Base-by-base conservation (phyloP, 768 basidiomycete species). In the Lentinula detonsa region DNA sequence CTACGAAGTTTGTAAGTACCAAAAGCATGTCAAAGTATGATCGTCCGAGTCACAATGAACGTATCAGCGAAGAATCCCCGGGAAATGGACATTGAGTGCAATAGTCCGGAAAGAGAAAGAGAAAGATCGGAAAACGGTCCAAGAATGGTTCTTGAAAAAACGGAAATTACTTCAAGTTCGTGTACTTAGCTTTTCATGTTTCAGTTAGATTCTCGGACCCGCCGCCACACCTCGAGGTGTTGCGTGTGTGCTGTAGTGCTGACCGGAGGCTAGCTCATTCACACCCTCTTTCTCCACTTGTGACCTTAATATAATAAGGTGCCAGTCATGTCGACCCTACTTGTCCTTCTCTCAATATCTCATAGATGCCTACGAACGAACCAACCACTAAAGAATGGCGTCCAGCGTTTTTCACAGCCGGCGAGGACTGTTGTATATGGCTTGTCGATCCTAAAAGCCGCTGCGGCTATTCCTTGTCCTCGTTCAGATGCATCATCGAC, bases 391-490 rank as follows among this genome's bases (percentile, higher is more conserved):
- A 42, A 42, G 59, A 60, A 40, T 60, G 59, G 59, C 40, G 59
- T 42, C 50, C 48, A 9, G 39, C 9, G 2, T 52, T 40, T 42
- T 60, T 60, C 18, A 21, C 23, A 7, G 34, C 48, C 7, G 59
- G 59, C 13, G 33, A 51, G 31, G 59, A 60, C 15, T 60, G 59
- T 33, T 60, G 59, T 35, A 52, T 60, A 21, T 60, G 59, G 59
- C 48, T 60, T 16, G 31, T 31, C 37, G 59, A 60, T 39, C 35
- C 34, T 21, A 60, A 33, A 5, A 51, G 45, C 16, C 48, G 50
- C 3, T 42, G 7, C 11, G 59, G 59, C 5, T 35, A 49, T 33
- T 49, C 39, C 4, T 23, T 60, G 8, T 51, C 21, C 11, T 50
- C 50, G 3, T 60, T 60, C 35, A 23, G 59, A 42, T 60, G 59